Base-by-base conservation (phyloP, 331 rosid species). In the Telfairia occidentalis region DNA sequence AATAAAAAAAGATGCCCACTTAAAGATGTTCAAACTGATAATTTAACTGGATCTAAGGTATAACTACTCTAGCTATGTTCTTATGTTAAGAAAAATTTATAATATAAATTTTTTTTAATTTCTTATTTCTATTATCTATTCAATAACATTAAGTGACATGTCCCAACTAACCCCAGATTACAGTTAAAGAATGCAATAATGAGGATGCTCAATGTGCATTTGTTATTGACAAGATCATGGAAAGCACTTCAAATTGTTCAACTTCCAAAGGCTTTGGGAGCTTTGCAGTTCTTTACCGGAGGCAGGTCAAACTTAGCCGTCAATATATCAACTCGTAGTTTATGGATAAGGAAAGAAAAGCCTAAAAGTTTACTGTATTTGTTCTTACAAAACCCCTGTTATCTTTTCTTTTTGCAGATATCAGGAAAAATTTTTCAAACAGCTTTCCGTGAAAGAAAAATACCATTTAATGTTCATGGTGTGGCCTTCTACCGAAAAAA, bases 401-500 rank as follows among this genome's bases (percentile, higher is more conserved):
- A 26, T 76, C 49, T 81, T 82, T 82, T 75, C 60, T 40, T 55
- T 11, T 75, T 59, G 37, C 77, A 94, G 98, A 78, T 91, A 66
- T 89, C 96, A 5, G 98, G 98, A 63, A 91, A 86, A 87, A 89
- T 89, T 67, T 94, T 91, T 84, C 98, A 94, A 86, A 82, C 87
- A 67, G 86, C 96, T 32, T 89, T 91, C 43, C 95, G 96, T 59
- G 97, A 94, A 76, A 87, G 97, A 88, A 89, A 88, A 85, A 88
- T 94, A 78, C 96, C 96, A 5, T 94, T 94, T 78, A 94, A 94
- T 74, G 76, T 83, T 81, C 98, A 94, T 29, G 97, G 98, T 18
- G 90, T 91, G 48, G 98, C 98, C 35, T 90, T 94, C 82, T 94
- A 94, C 65, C 80, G 96, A 40, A 94, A 89, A 86, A 94, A 94